Base-by-base conservation (phyloP, 78 protist species). In the Chrysochromulina parva region DNA sequence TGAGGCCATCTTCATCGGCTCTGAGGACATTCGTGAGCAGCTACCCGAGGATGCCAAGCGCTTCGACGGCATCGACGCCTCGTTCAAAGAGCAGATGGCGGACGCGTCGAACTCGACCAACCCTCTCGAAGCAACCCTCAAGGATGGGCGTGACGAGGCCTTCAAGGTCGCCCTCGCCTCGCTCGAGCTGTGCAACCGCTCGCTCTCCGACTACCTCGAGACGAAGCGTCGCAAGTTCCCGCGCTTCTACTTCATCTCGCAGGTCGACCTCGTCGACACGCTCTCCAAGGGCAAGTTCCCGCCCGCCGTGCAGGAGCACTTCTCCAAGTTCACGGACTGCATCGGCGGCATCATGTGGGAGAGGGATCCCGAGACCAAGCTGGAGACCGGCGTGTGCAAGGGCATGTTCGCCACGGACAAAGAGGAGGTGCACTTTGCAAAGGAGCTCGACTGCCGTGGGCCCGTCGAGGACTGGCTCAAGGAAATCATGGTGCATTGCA, bases 181-280 rank as follows among this genome's bases (percentile, higher is more conserved):
- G 17, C 93, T 97, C 84, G 86, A 57, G 28, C 67, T 54, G 52
- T 97, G 98, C 92, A 96, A 96, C 92, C 95, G 95, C 86, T 17
- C 94, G 26, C 95, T 97, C 24, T 52, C 85, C 19, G 94, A 92
- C 52, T 97, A 97, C 89, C 95, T 97, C 28, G 98, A 97, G 84
- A 93, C 94, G 53, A 96, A 97, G 92, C 87, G 96, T 10, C 81
- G 88, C 9, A 92, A 92, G 22, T 97, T 96, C 93, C 97, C 98
- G 14, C 94, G 98, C 48, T 97, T 97, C 95, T 97, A 95, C 93
- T 97, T 97, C 91, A 76, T 96, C 24, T 94, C 97, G 3, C 2
- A 57, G n/a, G 90, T 94, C 22, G 97, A 95, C 59, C 92, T 96
- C 80, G 92, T 97, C 76, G 96, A 96, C 91, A 96, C 96, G 90